Evolutionary conservation across 2,329 filamentous ascomycete species (phyloP), one percentile per base, ranked within the genome.

Genomic region (Apiospora saccharicola): DNA sequence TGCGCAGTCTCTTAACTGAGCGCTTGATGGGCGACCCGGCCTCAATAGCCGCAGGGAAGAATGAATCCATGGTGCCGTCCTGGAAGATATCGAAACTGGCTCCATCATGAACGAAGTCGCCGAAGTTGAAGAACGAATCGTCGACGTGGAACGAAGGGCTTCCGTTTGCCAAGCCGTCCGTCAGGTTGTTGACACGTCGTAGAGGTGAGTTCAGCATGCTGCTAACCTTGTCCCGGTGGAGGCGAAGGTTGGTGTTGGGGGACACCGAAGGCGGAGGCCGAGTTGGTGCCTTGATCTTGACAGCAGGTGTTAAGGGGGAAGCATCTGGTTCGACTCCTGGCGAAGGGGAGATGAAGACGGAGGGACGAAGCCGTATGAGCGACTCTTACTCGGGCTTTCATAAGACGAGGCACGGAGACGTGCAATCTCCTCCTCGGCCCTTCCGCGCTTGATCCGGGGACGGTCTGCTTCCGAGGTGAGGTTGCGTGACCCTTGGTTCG

Each of bases 361-460:
- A 12, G 89, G 87, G 47, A 86, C 82, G 71, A 86, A 85, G 6
- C 83, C 85, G 73, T 86, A 85, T 16, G 89, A 87, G 57, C 91
- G 88, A 77, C 85, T 83, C 83, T 94, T 95, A 69, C 91, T 93
- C 5, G 96, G 96, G 79, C 95, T 98, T 78, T 98, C 95, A 78
- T 95, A 96, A 1, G 95, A 98, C 1, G 96, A 98, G 74, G 93
- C 94, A 76, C 96, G 93, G 71, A 98, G 92, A 53, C 96, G 94
- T 67, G 93, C 94, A 85, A 99, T 98, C 82, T 98, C 96, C 78
- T 97, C 95, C 82, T 98, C 96, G 22, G 96, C 96, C 74, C 96
- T 93, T 43, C 96, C 96, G 73, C 94, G 92, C 85, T 96, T 97
- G 77, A 95, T 92, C 71, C 90, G 90, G 69, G 92, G 92, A n/a